Conservation (phyloP, 2,329 filamentous ascomycete species). For the Penicillium expansum region DNA sequence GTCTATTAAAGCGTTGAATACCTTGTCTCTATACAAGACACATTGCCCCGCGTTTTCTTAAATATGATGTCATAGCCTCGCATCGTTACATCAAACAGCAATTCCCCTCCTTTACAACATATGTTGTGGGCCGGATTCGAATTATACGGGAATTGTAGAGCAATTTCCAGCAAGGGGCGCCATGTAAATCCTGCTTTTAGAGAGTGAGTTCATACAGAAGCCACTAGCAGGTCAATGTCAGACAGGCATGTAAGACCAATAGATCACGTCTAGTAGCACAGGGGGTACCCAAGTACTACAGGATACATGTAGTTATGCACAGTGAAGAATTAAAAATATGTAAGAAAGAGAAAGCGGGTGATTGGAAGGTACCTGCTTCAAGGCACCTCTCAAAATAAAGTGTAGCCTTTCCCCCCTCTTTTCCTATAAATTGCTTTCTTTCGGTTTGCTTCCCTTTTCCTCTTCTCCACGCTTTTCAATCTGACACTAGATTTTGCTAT, state of each 20-base stretch:
- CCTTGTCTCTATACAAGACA: neutral
- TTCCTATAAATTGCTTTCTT: neutral
- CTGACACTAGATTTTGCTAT: neutral
- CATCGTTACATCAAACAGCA: neutral
- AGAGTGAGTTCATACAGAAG: neutral
- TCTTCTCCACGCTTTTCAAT: neutral
- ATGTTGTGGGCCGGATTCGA: neutral
- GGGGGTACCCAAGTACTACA: neutral
- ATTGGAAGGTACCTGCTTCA: slow-evolving; percentile 10
- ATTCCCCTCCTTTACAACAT: neutral
- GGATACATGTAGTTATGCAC: neutral
- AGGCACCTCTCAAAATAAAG: slow-evolving; percentile 1
- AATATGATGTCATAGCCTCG: slow-evolving; percentile 3
- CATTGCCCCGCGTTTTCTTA: neutral
- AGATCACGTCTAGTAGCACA: neutral
- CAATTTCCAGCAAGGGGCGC: neutral
- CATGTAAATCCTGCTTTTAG: neutral
- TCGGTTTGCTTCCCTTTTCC: neutral
- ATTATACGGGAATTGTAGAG: neutral
- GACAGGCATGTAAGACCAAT: neutral
- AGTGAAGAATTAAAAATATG: neutral
- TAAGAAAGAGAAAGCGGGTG: neutral
- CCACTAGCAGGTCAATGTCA: neutral
- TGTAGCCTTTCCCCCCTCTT: neutral
- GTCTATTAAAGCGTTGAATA: neutral